These are phyloP conservation scores for Pulveroboletus sp. DNA, from an alignment of 768 basidiomycete genomes.

Conservation along the genomic window DNA sequence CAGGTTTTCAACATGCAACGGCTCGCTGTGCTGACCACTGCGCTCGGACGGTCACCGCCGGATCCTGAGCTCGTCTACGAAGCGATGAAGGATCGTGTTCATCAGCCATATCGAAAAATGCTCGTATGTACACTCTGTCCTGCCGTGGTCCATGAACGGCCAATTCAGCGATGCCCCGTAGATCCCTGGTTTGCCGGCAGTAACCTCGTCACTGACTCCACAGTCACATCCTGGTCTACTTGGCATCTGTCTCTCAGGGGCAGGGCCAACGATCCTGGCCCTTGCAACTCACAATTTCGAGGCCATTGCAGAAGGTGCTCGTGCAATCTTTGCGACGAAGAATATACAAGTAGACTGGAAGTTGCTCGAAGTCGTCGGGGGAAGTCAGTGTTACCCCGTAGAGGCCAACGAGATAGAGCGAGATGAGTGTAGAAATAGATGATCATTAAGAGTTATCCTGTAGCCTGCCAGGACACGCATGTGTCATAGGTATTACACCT, in stretches of 20 bases:
- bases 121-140: slow-evolving; percentile 49
- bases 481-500: slow-evolving; percentile 24
- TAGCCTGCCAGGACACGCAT: slow-evolving; percentile 11
- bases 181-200: slow-evolving; percentile 95
- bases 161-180: slow-evolving; percentile 28
- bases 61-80: slow-evolving; percentile 97
- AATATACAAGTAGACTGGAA: slow-evolving; percentile 89
- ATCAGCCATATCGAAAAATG: slow-evolving; percentile 90
- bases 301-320: slow-evolving; percentile 77
- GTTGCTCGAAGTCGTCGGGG: slow-evolving; percentile 63
- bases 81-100: slow-evolving; percentile 97
- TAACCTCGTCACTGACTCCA: slow-evolving; percentile 86
- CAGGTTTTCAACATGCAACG: slow-evolving; percentile 98
- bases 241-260: slow-evolving; percentile 96
- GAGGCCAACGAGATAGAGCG: slow-evolving; percentile 12
- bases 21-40: slow-evolving; percentile 92
- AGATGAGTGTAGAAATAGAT: slow-evolving; percentile 2
- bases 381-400: slow-evolving; percentile 26
- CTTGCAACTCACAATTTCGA: slow-evolving; percentile 85
- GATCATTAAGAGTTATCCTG: slow-evolving; percentile 17
- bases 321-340: slow-evolving; percentile 62
- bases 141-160: not conserved
- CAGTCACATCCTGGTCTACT: slow-evolving; percentile 88
- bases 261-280: slow-evolving; percentile 95
- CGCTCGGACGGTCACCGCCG: slow-evolving; percentile 83